These are phyloP conservation scores for Porpolomopsis calyptriformis DNA, from an alignment of 768 basidiomycete genomes.

Conservation along the genomic window DNA sequence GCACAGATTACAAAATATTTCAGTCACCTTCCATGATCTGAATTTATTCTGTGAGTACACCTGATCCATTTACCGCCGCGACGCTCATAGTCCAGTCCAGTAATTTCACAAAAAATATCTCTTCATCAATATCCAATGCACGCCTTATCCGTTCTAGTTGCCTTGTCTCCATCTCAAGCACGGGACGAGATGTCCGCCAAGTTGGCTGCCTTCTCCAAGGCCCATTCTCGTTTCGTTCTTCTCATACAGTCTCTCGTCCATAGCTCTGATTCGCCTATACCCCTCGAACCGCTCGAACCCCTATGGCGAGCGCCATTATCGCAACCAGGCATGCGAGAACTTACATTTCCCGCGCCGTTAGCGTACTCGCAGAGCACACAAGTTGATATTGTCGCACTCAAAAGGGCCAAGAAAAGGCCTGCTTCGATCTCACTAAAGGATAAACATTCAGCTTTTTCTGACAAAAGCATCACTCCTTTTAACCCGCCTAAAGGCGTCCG, in stretches of 20 bases:
- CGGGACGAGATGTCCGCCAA: constrained; percentile 26
- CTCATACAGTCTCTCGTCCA: constrained; percentile 64
- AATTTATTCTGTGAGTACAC: constrained; percentile 50
- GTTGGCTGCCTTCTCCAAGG: constrained; percentile 40
- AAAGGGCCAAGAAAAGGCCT: not conserved
- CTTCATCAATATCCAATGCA: constrained; percentile 66
- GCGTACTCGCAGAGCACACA: constrained; percentile 28
- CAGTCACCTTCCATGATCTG: constrained; percentile 47
- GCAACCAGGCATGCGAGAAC: constrained; percentile 35
- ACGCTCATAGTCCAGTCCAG: constrained; percentile 25
- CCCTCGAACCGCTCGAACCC: constrained; percentile 35
- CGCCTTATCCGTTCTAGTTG: constrained; percentile 44
- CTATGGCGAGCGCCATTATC: constrained; percentile 21
- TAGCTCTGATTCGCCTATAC: constrained; percentile 40
- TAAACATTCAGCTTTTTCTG: not conserved
- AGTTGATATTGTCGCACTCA: not conserved
- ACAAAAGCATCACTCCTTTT: constrained; percentile 12
- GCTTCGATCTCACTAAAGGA: not conserved
- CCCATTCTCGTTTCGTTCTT: constrained; percentile 68
- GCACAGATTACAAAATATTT: constrained; percentile 33
- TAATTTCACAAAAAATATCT: constrained; percentile 52
- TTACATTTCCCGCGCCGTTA: constrained; percentile 68
- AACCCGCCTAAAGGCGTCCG: constrained; percentile 8
- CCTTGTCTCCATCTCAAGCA: constrained; percentile 22
- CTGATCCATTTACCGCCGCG: constrained; percentile 3